phyloP scores from a whole-genome alignment of 352 stramenopile genomes.

The Plasmopara muralis region DNA sequence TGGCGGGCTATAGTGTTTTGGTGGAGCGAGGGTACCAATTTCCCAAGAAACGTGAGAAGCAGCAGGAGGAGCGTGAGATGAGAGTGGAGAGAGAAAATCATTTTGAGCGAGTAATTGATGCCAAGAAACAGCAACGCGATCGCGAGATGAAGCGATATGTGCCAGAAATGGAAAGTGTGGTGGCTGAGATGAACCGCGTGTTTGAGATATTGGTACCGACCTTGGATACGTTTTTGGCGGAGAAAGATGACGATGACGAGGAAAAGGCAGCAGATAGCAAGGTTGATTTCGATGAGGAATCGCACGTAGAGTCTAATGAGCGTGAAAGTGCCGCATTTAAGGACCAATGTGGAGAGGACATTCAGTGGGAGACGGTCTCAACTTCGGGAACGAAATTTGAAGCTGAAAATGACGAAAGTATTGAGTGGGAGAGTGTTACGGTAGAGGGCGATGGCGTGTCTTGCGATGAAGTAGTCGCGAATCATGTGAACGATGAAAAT shows the following conservation, averaged over 20 bases:
- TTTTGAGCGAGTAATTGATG: slow-evolving; percentile 16
- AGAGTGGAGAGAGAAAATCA: slow-evolving; percentile 10
- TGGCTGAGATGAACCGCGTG: slow-evolving; percentile 65
- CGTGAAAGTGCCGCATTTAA: neutral
- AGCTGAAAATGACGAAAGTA: slow-evolving; percentile 10
- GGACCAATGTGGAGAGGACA: neutral
- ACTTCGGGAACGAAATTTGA: neutral
- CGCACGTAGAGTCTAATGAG: neutral
- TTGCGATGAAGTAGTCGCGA: neutral
- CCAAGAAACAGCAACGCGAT: slow-evolving; percentile 25
- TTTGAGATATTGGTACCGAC: slow-evolving; percentile 74
- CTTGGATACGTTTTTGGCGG: slow-evolving; percentile 50
- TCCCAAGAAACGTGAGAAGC: slow-evolving; percentile 26
- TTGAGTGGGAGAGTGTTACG: slow-evolving; percentile 22
- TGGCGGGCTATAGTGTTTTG: slow-evolving; percentile 43
- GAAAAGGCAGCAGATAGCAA: neutral
- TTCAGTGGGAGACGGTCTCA: slow-evolving; percentile 25
- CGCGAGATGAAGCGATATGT: slow-evolving; percentile 44
- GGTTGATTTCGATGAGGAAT: neutral
- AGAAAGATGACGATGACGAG: slow-evolving; percentile 4
- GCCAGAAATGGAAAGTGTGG: slow-evolving; percentile 57
- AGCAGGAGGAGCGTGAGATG: slow-evolving; percentile 14
- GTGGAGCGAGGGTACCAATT: slow-evolving; percentile 50
- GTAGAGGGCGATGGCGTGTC: slow-evolving; percentile 1
- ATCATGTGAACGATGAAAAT: slow-evolving; percentile 7